Evolutionary conservation across 768 basidiomycete species (phyloP), one percentile per base, ranked within the genome.

Genomic region (Chalciporus pseudorubinellus): DNA sequence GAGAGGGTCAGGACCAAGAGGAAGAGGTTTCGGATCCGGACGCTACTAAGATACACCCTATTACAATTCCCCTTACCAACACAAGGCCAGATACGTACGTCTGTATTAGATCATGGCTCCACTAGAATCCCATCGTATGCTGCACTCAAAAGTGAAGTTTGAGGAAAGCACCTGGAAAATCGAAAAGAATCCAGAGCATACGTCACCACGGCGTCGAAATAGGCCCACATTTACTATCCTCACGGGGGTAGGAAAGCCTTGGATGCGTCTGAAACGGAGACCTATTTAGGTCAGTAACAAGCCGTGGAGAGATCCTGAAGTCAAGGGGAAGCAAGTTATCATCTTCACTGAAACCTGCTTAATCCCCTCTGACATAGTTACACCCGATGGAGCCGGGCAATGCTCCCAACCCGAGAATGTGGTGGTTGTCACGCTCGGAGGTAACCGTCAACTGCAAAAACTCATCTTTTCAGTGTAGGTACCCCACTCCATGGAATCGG

Each of bases 261-360:
- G 10, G 47, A 39, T 39, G 19, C 20, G 14, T 14, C 24, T 26
- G 19, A 41, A 48, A 16, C 36, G 36, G 36, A 16, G 39, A 41
- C 47, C 39, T 48, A 48, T 48, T 48, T 40, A 48, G 47, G 47
- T 20, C 39, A 4, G 39, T 22, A 39, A 40, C 14, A 12, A 36
- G 21, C 47, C 47, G 36, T 40, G 47, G 33, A n/a, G 47, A 48
- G 47, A 48, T 11, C 33, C 47, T 48, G 1, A 48, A 48, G 47
- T 48, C 11, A 20, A 3, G 6, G 21, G 39, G 39, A 41, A 21
- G 39, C 8, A 3, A 11, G 13, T 13, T 18, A 41, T 41, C 21
- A 8, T 22, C 39, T 21, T 14, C 39, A 20, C 6, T 8, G 21
- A 41, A 18, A 20, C 13, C 11, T 12, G 10, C 21, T 13, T 21